Base-by-base conservation (phyloP, 2,329 filamentous ascomycete genomes). In the Botrytis paeoniae region DNA sequence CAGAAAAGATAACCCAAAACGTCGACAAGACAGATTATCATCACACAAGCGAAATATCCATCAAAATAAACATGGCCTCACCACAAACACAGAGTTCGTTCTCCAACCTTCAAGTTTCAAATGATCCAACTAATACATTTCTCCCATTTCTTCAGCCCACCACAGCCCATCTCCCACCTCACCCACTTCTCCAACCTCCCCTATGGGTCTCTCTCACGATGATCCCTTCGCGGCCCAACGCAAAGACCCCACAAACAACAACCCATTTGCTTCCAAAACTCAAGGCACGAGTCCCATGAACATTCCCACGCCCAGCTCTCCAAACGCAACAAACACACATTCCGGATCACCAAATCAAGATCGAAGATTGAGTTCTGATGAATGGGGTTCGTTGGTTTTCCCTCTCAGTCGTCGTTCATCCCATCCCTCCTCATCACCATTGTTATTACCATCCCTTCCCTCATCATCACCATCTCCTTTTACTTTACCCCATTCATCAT, bases 281-380 rank as follows among this genome's bases (percentile, higher is more conserved):
- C 65, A 69, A 54, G 59, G 39, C 10, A 57, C 51, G 18, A 57
- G 51, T 29, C 69, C 69, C 22, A 64, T 48, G 51, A 64, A 54
- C 39, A 72, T 66, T 7, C 51, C 51, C 5, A 65, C 43, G 14
- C 43, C 59, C 22, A 54, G 60, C 14, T 59, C 45, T 43, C 61
- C 70, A 37, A 72, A 57, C 2, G 35, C n/a, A 25, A 66, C 25
- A n/a, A 39, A 72, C 22, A 41, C 57, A 5, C 70, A 68, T 68
- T 65, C 60, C 3, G 62, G 20, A n/a, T 61, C 64, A 35, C 57
- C 71, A 35, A 59, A 32, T 20, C 41, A 62, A 57, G 71, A 73
- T 54, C 64, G 71, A 39, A 54, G 71, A 39, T 54, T 69, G n/a
- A 73, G 71, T 70, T 73, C 71, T 43, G 71, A 73, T 73, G 71